Base-by-base conservation (phyloP, 768 basidiomycete species). In the Mycena maculata region DNA sequence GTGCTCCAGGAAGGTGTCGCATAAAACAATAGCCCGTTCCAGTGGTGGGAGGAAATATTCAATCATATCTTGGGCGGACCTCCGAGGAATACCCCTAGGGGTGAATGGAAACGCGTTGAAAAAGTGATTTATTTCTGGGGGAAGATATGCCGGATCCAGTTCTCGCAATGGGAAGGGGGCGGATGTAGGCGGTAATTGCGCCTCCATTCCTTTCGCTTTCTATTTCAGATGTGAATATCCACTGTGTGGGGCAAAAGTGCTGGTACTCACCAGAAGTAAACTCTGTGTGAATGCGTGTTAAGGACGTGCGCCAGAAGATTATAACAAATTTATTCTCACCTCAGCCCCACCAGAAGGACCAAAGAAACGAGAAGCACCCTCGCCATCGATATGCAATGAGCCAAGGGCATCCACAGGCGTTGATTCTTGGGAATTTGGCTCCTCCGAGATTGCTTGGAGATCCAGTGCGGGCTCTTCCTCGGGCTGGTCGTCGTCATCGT, bases 341-440 rank as follows among this genome's bases (percentile, higher is more conserved):
- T 88, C 85, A 52, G 84, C 79, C 41, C 80, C 83, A 36, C 83
- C 85, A 41, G 83, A 82, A 27, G 84, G 82, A 33, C 84, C 85
- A 68, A 82, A 86, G 61, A 84, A 86, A 41, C 79, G 79, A 52
- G 79, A 76, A 23, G 73, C 76, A 11, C 83, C 82, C 39, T 79
- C 77, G 18, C 77, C 75, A 45, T 84, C 82, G 13, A 86, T 76
- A 65, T 84, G 81, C 28, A 88, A 74, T 12, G 82, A 80, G n/a
- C 85, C 85, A 47, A 82, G 72, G 39, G 78, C 71, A 22, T 84
- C 81, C 22, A 75, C 70, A 27, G 79, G 73, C 15, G 76, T 61
- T 16, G 73, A 65, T n/a, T 71, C 63, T 30, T 76, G 62, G 11
- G 71, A 45, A 36, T 13, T 36, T 5, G 61, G 62, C 38, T 78